Evolutionary conservation across 2,329 filamentous ascomycete genomes (phyloP).

Genomic region (Ophiostoma sp.): DNA sequence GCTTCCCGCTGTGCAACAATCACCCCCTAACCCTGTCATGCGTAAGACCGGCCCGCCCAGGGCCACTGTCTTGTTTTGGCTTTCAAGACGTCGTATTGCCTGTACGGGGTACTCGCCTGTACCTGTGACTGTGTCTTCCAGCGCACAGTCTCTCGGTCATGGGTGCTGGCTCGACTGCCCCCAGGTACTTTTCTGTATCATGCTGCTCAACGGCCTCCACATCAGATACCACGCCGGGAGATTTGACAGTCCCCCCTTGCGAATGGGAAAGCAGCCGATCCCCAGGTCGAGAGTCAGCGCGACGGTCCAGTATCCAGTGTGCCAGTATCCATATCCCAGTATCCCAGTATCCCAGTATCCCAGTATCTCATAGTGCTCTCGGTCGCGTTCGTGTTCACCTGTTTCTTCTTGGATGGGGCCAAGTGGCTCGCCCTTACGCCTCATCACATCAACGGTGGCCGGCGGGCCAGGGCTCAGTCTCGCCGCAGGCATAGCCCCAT

Average conservation of each 20-base stretch:
- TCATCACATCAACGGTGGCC: background rate
- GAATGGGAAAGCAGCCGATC: slow-evolving; percentile 24
- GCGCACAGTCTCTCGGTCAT: background rate
- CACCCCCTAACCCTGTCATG: slow-evolving; percentile 9
- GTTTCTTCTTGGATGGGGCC: background rate
- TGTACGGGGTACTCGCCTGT: background rate
- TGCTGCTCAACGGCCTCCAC: slow-evolving; percentile 14
- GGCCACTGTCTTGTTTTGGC: background rate
- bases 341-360: too few species aligned
- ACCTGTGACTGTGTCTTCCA: background rate
- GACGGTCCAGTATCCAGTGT: slow-evolving; percentile 17
- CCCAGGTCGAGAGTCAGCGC: slow-evolving; percentile 18
- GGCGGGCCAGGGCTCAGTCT: background rate
- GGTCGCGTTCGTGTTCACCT: too few species aligned
- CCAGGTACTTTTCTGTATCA: background rate
- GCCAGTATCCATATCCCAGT: background rate
- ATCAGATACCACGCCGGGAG: slow-evolving; percentile 22
- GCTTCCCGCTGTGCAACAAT: slow-evolving; percentile 4
- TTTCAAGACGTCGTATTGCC: background rate
- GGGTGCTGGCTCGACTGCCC: too few species aligned
- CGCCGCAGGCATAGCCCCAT: background rate
- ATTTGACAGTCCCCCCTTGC: slow-evolving; percentile 23
- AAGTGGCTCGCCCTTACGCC: too few species aligned
- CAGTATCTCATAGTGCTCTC: background rate
- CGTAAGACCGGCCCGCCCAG: slow-evolving; percentile 4